Percentiles rank a stretch among this genome's conserved stretches.
These are phyloP conservation scores for Aspergillus coremiiformis DNA, from an alignment of 495 filamentous ascomycete genomes.

Conservation along the genomic window DNA sequence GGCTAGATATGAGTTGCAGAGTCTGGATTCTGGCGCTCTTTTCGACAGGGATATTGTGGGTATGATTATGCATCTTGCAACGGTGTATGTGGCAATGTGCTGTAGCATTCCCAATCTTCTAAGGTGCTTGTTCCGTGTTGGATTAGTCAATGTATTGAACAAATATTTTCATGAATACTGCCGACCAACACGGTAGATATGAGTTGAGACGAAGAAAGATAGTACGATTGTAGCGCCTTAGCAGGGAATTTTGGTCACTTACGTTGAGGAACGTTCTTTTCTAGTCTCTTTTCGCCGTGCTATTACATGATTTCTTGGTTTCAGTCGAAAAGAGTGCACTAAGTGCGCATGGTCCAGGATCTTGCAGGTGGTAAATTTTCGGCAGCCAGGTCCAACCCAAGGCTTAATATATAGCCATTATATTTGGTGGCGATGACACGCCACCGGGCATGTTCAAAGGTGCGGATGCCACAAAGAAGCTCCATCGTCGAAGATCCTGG, in stretches of 20 bases:
- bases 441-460: slow-evolving; percentile 49
- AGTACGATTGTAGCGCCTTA: no score
- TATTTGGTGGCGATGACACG: slow-evolving; percentile 42
- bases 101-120: not conserved
- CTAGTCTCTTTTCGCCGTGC: no score
- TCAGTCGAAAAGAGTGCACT: not conserved
- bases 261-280: no score
- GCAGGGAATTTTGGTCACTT: no score
- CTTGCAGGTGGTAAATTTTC: not conserved
- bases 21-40: not conserved
- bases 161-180: no score
- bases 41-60: not conserved
- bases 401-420: slow-evolving; percentile 40
- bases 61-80: not conserved
- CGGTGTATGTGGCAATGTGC: not conserved
- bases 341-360: not conserved
- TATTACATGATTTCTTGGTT: not conserved
- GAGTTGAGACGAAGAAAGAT: no score
- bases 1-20: not conserved
- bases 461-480: slow-evolving; percentile 47
- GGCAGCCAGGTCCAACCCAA: not conserved
- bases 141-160: no score
- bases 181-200: no score
- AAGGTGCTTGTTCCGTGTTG: not conserved
- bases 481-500: slow-evolving; percentile 38